Evolutionary conservation across 2,329 filamentous ascomycete species (phyloP).

Genomic region (Geosmithia flava): DNA sequence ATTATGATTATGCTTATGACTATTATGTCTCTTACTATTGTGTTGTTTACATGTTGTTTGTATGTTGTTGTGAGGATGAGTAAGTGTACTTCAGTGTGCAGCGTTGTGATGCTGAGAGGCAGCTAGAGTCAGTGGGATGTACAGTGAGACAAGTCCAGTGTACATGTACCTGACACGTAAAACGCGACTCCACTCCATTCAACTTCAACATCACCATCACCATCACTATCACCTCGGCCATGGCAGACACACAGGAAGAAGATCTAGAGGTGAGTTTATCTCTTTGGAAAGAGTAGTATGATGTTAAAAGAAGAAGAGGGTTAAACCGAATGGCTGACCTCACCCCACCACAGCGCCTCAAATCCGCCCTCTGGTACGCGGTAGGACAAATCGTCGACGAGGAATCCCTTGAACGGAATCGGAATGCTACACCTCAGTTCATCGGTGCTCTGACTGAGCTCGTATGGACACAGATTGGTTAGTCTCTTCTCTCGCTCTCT

Average conservation of each 20-base stretch:
- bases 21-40: not conserved
- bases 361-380: slow-evolving; percentile 73
- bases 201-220: not conserved
- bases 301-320: not conserved
- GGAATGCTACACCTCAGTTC: slow-evolving; percentile 86
- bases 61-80: not conserved
- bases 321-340: not conserved
- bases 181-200: not conserved
- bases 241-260: slow-evolving; percentile 20
- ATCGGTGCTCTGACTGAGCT: slow-evolving; percentile 79
- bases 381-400: slow-evolving; percentile 84
- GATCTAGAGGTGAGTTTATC: slow-evolving; percentile 19
- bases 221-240: slow-evolving; percentile 6
- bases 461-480: slow-evolving; percentile 78
- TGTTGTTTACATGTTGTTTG: not conserved
- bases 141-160: too few species aligned
- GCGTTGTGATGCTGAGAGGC: not conserved
- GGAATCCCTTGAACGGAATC: slow-evolving; percentile 46
- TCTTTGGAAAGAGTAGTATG: not conserved
- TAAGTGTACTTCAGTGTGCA: not conserved
- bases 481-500: not conserved
- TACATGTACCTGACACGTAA: not conserved
- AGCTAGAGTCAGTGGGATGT: too few species aligned
- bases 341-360: slow-evolving; percentile 51
- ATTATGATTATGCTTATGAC: not conserved